Evolutionary conservation across 1,284 basidiomycete species (phyloP), one percentile per base, ranked within the genome.

Genomic region (Puccinia coronata): DNA sequence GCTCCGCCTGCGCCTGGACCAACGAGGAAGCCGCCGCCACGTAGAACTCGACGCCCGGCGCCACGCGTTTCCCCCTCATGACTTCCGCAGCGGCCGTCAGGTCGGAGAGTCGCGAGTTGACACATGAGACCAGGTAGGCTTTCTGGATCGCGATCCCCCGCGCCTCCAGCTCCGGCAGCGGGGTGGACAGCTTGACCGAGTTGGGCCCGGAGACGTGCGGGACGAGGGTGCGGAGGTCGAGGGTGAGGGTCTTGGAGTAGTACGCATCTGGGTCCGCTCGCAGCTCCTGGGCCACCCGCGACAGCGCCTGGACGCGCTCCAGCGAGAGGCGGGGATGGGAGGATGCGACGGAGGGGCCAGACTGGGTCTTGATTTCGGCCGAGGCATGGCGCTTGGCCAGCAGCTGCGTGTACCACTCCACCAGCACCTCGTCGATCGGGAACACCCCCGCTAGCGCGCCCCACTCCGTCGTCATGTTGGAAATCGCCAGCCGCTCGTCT

Each of bases 391-490:
- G 89, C 86, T 92, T 93, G 83, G 89, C 89, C 82, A 97, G 87
- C 36, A 90, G 88, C n/a, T 88, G 87, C 80, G 94, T 92, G 87
- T 99, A 99, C 96, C 96, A 99, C 34, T 91, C 86, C 53, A 96
- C 86, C 8, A 95, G 90, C 20, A 90, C 90, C 49, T 91, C 89
- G 86, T 99, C 96, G 12, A 95, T 92, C 0, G 96, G 96, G 88
- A 99, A 99, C 18, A 98, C 91, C 59, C 96, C 96, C 9, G 91
- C 95, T 0, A 99, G 90, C 0, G 96, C 96, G 73, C 96, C 96
- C 96, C 96, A 99, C 86, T 99, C 96, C 23, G 97, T 99, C 3
- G 96, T 98, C 96, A 99, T 99, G 87, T 97, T 97, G 47, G 95
- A 89, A 83, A 99, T 98, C 0, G 96, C 96, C 75, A 99, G 89